Conservation (phyloP, 805 yeast genomes). For the Sungouiozyma ichnusensis region DNA sequence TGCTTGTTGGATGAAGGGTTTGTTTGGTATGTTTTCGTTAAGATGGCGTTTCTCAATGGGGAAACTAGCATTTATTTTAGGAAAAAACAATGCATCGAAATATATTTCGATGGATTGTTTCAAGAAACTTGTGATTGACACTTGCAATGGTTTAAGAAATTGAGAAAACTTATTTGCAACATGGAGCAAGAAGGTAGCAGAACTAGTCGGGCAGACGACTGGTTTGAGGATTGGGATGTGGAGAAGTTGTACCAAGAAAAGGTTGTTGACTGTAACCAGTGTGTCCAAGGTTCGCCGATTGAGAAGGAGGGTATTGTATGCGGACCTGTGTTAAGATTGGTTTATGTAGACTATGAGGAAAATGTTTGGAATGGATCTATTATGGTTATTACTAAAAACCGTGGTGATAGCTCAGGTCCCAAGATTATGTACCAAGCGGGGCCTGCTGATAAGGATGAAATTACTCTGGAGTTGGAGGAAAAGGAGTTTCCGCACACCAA, state of each 20-base stretch:
- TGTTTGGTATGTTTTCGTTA: too few species aligned
- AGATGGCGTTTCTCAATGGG: too few species aligned
- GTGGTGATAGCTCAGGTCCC: slow-evolving; percentile 29
- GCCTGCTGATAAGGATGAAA: slow-evolving; percentile 3
- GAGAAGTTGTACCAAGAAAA: slow-evolving; percentile 12
- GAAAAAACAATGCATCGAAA: slow-evolving; percentile 4
- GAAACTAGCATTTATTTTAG: slow-evolving; percentile 5
- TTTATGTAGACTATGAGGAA: slow-evolving; percentile 46
- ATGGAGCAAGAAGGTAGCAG: too few species aligned
- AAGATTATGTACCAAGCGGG: slow-evolving; percentile 7
- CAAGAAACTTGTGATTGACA: background rate
- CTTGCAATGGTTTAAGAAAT: too few species aligned
- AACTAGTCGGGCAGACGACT: too few species aligned
- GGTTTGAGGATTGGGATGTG: slow-evolving; percentile 23
- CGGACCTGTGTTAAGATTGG: slow-evolving; percentile 70
- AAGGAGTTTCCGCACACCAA: slow-evolving; percentile 41
- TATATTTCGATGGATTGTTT: too few species aligned
- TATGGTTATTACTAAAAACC: slow-evolving; percentile 47
- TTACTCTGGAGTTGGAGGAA: background rate
- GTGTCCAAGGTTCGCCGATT: slow-evolving; percentile 16
- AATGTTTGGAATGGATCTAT: slow-evolving; percentile 57
- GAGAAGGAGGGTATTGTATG: slow-evolving; percentile 31
- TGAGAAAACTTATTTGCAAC: too few species aligned
- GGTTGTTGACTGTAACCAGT: slow-evolving; percentile 15
- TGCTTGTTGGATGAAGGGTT: too few species aligned